A percentile compares a stretch with the other conserved stretches of the same genome.
These are phyloP conservation scores for Candida caryicola DNA, from an alignment of 805 yeast species.

Conservation along the genomic window DNA sequence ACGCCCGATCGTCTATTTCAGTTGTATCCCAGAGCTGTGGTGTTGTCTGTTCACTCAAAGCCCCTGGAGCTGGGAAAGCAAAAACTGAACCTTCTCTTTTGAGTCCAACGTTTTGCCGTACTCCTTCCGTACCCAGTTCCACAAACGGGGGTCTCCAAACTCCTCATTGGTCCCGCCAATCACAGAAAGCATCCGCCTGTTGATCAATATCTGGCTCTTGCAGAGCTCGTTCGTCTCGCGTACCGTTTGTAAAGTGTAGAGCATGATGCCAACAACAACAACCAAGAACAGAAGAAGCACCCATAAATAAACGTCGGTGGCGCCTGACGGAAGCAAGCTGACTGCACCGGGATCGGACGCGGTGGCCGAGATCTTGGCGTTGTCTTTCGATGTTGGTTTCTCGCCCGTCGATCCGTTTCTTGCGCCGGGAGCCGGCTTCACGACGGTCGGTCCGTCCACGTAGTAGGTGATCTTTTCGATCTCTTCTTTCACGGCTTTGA, in stretches of 20 bases:
- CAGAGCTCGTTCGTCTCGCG: constrained; percentile 23
- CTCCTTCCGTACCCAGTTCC: constrained; percentile 20
- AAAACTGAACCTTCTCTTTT: constrained; percentile 19
- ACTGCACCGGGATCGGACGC: constrained; percentile 1
- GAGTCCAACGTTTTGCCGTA: constrained; percentile 16
- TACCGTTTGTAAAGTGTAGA: constrained; percentile 15
- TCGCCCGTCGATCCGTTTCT: neutral
- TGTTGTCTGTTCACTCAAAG: no score
- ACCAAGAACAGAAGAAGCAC: constrained; percentile 20
- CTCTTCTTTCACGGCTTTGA: constrained; percentile 45
- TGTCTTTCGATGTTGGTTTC: neutral
- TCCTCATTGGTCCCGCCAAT: constrained; percentile 13
- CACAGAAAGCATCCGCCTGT: constrained; percentile 15
- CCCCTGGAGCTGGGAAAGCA: constrained; percentile 16
- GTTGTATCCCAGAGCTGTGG: no score
- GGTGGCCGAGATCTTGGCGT: neutral
- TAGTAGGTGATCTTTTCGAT: constrained; percentile 21
- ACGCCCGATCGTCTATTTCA: no score
- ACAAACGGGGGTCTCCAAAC: constrained; percentile 14
- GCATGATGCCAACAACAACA: constrained; percentile 19
- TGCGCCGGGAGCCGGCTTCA: constrained; percentile 4
- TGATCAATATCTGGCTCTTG: constrained; percentile 20
- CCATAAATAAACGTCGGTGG: constrained; percentile 15
- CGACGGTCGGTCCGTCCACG: constrained; percentile 18
- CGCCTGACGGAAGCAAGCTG: constrained; percentile 11